A percentile compares a stretch with the other conserved stretches of the same genome.
These are phyloP conservation scores for Poronia punctata DNA, from an alignment of 495 filamentous ascomycete genomes.

Conservation along the genomic window DNA sequence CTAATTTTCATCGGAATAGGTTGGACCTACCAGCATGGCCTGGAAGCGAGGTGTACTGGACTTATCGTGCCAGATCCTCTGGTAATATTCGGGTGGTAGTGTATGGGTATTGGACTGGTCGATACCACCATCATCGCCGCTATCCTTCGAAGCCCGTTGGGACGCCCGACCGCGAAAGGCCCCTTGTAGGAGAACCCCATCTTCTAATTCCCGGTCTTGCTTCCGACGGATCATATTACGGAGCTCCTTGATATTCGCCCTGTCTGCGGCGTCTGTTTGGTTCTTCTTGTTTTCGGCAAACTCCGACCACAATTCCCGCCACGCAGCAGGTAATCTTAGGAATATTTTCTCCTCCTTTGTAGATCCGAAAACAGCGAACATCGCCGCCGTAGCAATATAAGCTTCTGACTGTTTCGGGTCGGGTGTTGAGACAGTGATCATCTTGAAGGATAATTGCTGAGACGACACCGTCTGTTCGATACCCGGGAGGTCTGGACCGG, in stretches of 20 bases:
- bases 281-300: constrained; percentile 61
- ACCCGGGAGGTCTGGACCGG: constrained; percentile 28
- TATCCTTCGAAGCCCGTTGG: constrained; percentile 39
- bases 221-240: constrained; percentile 53
- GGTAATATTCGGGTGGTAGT: constrained; percentile 37
- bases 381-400: constrained; percentile 71
- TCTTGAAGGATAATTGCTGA: constrained; percentile 51
- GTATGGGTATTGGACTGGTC: constrained; percentile 23
- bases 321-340: constrained; percentile 66
- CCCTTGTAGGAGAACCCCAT: constrained; percentile 66
- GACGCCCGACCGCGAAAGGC: constrained; percentile 60
- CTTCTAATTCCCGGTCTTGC: constrained; percentile 52
- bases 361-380: constrained; percentile 74
- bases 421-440: constrained; percentile 68
- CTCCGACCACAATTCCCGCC: constrained; percentile 83
- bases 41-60: constrained; percentile 51
- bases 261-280: constrained; percentile 61
- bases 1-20: neutral
- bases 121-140: constrained; percentile 33
- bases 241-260: constrained; percentile 53
- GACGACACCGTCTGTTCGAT: constrained; percentile 38
- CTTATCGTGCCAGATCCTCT: constrained; percentile 66
- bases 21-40: constrained; percentile 44
- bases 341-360: constrained; percentile 81
- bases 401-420: constrained; percentile 75